Percentiles rank a stretch among this genome's conserved stretches.
phyloP scores from a whole-genome alignment of 148 eudicot species.

The Camellia sinensis region DNA sequence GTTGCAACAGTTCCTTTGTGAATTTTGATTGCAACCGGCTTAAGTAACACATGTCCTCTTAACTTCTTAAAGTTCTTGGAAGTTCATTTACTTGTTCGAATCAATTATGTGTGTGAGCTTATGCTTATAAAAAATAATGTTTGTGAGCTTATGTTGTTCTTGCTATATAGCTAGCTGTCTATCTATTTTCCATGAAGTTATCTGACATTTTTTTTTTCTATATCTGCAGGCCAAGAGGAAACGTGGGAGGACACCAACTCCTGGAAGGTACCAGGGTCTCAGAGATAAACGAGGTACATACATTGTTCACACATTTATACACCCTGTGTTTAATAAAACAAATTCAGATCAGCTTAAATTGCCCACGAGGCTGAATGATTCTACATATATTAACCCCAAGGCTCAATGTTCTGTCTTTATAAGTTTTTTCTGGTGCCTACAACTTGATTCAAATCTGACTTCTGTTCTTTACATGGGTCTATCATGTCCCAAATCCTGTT shows the following conservation, averaged over 20 bases:
- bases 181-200: slow-evolving; percentile 1
- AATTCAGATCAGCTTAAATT: neutral
- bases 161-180: neutral
- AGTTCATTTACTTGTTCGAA: neutral
- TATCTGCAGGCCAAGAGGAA: slow-evolving; percentile 58
- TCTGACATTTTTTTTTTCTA: slow-evolving; percentile 21
- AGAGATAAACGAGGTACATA: slow-evolving; percentile 41
- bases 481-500: neutral
- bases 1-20: slow-evolving; percentile 21
- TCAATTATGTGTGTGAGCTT: neutral
- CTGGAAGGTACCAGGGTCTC: slow-evolving; percentile 67
- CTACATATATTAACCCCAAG: neutral
- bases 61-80: neutral
- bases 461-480: neutral
- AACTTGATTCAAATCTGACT: neutral
- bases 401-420: neutral
- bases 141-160: neutral
- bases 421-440: neutral
- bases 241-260: slow-evolving; percentile 79
- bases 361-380: neutral
- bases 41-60: neutral
- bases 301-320: neutral
- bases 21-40: neutral
- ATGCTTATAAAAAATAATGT: neutral
- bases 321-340: neutral